These are phyloP conservation scores for Rhinocladiella similis DNA, from an alignment of 2,329 filamentous ascomycete species.

Conservation along the genomic window DNA sequence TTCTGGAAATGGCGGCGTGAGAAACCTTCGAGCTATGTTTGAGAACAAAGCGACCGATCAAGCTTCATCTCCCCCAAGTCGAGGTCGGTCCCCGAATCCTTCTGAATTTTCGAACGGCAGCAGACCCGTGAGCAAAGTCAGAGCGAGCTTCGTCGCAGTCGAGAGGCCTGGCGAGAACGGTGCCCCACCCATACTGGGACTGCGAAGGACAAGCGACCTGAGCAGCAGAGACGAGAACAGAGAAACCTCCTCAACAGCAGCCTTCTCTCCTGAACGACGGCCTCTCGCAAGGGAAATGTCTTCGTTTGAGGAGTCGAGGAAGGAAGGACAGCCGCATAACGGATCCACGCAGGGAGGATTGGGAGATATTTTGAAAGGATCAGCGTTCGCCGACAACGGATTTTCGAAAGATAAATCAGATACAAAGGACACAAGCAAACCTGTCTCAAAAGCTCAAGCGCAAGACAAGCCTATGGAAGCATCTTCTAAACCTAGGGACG, in stretches of 20 bases:
- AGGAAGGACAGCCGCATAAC: neutral
- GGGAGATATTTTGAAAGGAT: constrained; percentile 35
- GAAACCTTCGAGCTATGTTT: constrained; percentile 77
- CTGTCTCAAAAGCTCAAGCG: constrained; percentile 10
- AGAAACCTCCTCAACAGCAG: constrained; percentile 25
- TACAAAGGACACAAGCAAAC: constrained; percentile 8
- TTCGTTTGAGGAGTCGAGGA: constrained; percentile 11
- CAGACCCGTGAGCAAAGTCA: constrained; percentile 71
- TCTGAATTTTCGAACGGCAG: constrained; percentile 45
- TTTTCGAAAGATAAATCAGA: constrained; percentile 13
- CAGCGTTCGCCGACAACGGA: constrained; percentile 30
- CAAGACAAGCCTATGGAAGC: constrained; percentile 13
- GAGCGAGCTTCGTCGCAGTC: constrained; percentile 73
- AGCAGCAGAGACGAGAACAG: constrained; percentile 29
- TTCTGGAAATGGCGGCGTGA: constrained; percentile 60
- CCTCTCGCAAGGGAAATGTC: constrained; percentile 37
- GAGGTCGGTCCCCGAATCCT: constrained; percentile 66
- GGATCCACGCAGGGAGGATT: constrained; percentile 18
- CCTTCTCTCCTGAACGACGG: constrained; percentile 4
- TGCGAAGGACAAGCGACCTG: constrained; percentile 43
- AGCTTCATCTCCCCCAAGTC: constrained; percentile 62
- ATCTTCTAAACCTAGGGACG: constrained; percentile 17
- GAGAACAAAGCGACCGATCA: constrained; percentile 67
- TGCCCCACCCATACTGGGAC: constrained; percentile 37
- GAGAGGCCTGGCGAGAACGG: constrained; percentile 52